Percentiles rank a stretch among this genome's conserved stretches.
These are phyloP conservation scores for Oryza longistaminata DNA, from an alignment of 176 grass and related monocot species.

Conservation along the genomic window DNA sequence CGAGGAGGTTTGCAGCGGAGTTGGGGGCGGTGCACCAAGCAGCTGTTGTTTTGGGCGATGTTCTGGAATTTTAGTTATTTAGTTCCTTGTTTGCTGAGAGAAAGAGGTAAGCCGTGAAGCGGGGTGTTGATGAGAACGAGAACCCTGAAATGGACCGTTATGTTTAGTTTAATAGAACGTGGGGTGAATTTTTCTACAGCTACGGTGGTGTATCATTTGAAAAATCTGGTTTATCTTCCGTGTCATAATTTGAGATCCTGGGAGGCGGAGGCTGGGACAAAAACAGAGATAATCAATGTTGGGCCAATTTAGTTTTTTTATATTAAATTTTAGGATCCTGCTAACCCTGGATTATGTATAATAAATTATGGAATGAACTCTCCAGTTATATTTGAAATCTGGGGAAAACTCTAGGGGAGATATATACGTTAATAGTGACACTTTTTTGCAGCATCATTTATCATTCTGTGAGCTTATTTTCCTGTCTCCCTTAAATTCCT, in stretches of 20 bases:
- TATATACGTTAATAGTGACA: neutral
- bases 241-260: neutral
- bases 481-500: conserved; percentile 1
- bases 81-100: neutral
- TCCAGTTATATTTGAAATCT: neutral
- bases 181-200: neutral
- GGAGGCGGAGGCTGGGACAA: neutral
- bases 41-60: conserved; percentile 5
- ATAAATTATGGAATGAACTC: neutral
- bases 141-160: neutral
- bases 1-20: too few relatives aligned
- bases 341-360: neutral
- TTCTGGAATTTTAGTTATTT: neutral
- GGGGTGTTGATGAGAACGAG: neutral
- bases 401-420: neutral
- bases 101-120: neutral
- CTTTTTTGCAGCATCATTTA: neutral
- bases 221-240: neutral
- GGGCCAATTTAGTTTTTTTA: neutral
- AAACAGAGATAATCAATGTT: neutral
- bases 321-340: neutral
- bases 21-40: neutral
- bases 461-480: neutral
- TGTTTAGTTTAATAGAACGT: neutral
- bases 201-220: neutral